Percentiles rank a stretch among this genome's conserved stretches.
Conservation (phyloP, 495 filamentous ascomycete genomes). For the Annulohypoxylon stygium region DNA sequence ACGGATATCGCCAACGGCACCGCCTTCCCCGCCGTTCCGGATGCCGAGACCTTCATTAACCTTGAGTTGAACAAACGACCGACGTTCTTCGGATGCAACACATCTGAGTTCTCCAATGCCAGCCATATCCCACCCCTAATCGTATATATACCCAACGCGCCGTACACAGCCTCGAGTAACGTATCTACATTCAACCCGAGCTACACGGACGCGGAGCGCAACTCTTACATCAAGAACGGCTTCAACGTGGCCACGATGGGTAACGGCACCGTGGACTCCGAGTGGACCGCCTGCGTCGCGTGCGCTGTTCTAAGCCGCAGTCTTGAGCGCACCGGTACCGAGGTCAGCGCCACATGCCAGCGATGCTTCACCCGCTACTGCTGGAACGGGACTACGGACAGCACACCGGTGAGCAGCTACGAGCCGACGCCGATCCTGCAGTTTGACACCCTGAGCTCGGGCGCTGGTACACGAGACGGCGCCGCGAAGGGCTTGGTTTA, state of each 20-base stretch:
- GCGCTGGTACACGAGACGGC: not conserved
- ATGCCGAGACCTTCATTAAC: conserved; percentile 88
- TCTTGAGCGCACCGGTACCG: conserved; percentile 73
- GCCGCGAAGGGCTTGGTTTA: conserved; percentile 30
- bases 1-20: conserved; percentile 81
- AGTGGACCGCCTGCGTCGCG: conserved; percentile 85
- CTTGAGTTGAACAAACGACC: conserved; percentile 85
- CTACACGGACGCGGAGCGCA: conserved; percentile 73
- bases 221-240: conserved; percentile 86
- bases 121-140: conserved; percentile 72
- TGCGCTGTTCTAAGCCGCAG: conserved; percentile 88
- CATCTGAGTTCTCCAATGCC: conserved; percentile 70
- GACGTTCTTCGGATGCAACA: conserved; percentile 93
- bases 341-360: conserved; percentile 74
- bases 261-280: conserved; percentile 76
- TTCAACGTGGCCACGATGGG: conserved; percentile 84
- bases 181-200: conserved; percentile 75
- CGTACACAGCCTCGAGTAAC: conserved; percentile 81
- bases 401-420: conserved; percentile 51
- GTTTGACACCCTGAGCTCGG: conserved; percentile 16
- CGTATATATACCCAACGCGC: conserved; percentile 91
- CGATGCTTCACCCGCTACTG: conserved; percentile 86
- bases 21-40: conserved; percentile 84
- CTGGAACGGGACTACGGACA: conserved; percentile 81
- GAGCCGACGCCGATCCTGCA: conserved; percentile 47